Evolutionary conservation across 2,329 filamentous ascomycete species (phyloP).

Genomic region (Cylindrodendrum hubeiense): DNA sequence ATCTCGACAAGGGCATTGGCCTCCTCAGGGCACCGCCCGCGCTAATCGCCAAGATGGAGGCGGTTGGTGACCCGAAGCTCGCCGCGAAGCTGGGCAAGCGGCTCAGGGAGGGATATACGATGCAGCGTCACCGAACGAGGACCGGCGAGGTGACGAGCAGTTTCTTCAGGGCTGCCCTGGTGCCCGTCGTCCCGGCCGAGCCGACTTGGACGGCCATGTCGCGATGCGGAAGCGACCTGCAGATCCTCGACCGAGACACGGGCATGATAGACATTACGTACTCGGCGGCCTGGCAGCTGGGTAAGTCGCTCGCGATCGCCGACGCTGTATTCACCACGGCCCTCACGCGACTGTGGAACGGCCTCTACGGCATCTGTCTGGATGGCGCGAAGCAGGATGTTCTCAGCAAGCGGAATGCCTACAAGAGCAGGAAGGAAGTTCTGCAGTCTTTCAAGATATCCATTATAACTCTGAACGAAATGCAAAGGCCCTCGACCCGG

Average conservation of each 20-base stretch:
- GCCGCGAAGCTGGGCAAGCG: neutral
- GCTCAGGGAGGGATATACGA: neutral
- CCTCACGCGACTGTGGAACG: neutral
- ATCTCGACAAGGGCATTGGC: neutral
- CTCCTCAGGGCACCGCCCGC: neutral
- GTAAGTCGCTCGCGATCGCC: neutral
- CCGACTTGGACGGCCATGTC: neutral
- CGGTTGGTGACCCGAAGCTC: neutral
- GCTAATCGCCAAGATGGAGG: neutral
- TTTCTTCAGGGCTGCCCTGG: neutral
- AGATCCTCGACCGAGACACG: neutral
- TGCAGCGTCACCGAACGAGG: neutral
- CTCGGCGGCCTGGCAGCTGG: slow-evolving; percentile 13
- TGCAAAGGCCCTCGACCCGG: neutral
- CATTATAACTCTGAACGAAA: neutral
- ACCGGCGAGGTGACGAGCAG: neutral
- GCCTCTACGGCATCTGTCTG: neutral
- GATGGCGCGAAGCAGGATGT: neutral
- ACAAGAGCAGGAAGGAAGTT: neutral
- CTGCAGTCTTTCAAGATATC: neutral
- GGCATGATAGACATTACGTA: slow-evolving; percentile 17
- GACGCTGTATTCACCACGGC: slow-evolving; percentile 5
- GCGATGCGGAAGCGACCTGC: neutral
- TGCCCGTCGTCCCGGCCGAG: neutral
- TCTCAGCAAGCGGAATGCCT: neutral